Evolutionary conservation across 495 filamentous ascomycete species (phyloP), one percentile per base, ranked within the genome.

Genomic region (Neurospora sp.): DNA sequence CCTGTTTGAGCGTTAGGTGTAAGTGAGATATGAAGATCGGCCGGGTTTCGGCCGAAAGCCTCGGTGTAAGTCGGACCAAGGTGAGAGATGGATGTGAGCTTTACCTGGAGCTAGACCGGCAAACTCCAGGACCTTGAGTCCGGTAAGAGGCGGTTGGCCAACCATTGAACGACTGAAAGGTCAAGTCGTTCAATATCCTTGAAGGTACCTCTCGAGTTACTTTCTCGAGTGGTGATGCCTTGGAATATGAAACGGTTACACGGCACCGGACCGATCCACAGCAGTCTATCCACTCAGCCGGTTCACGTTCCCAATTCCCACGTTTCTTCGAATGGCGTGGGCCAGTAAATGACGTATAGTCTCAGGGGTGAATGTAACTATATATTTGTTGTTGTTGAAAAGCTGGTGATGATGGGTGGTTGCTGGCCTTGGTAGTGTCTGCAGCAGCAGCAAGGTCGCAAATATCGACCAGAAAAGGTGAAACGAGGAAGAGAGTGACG

Each of bases 41-140:
- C 27, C 27, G 53, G 27, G 53, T 65, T 35, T 65, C 53, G 53
- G 12, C 53, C 53, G 27, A 35, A 35, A 65, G 27, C 14, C 27
- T 16, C 2, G 1, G 53, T 61, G 53, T 9, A 65, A 65, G 27
- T 61, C 27, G 27, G 12, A 61, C 6, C 6, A 35, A 61, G 12
- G 53, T 31, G 53, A 35, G 53, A 61, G 27, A 18, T 35, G 53
- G 27, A 27, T 20, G 14, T 53, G 53, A 27, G 53, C 78, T 47
- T 47, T 85, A 93, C 94, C 93, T 79, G 94, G 94, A 65, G 94
- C 94, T 61, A 98, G 85, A 14, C 94, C 93, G 27, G 92, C 94
- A 74, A 98, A 91, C 82, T 98, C 94, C 39, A 98, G 86, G 72
- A 97, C 94, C 71, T 90, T 90, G 73, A 96, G 83, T 68, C 92